Evolutionary conservation across 768 basidiomycete species (phyloP), one percentile per base, ranked within the genome.

Genomic region (Tricholomella constricta): DNA sequence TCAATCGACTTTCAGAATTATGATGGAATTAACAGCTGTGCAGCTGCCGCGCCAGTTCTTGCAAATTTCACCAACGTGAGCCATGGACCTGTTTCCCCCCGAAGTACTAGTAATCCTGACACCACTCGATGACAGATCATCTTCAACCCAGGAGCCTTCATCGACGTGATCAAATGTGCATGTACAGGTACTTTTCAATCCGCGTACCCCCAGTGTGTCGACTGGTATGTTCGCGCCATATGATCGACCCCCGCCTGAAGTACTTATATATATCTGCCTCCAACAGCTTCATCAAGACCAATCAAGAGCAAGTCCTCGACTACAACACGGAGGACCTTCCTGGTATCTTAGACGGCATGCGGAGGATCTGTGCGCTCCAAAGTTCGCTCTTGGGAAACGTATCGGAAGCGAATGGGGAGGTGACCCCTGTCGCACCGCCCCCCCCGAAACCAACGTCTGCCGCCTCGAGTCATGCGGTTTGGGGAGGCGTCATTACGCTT

Each of bases 151-250:
- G 78, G 81, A 25, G 79, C 79, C 1, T 86, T 86, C 66, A 72
- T 85, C 55, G 75, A 78, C 58, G 73, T 83, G 40, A 85, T 86
- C 62, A 76, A 80, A 67, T 86, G 86, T 66, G 75, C 84, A 4
- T 88, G 86, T 62, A 71, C 76, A 3, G 72, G 75, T 51, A 72
- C 72, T 0, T 76, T 75, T 57, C 73, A 77, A 57, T 63, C 75
- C 17, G 71, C 65, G 3, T 77, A 79, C 67, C 85, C 85, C 32
- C 83, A 87, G 72, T 88, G 85, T 54, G 82, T 82, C 34, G 84
- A 87, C 61, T 87, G 86, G 83, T 85, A 45, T 36, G 73, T 61
- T 27, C 36, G 23, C 44, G 32, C 45, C n/a, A 14, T 35, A 46
- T 14, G 20, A 36, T 45, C 23, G 4, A 40, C 40, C 26, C 36